Evolutionary conservation across 495 filamentous ascomycete genomes (phyloP), one percentile per base, ranked within the genome.

Genomic region (Niebla homalea): DNA sequence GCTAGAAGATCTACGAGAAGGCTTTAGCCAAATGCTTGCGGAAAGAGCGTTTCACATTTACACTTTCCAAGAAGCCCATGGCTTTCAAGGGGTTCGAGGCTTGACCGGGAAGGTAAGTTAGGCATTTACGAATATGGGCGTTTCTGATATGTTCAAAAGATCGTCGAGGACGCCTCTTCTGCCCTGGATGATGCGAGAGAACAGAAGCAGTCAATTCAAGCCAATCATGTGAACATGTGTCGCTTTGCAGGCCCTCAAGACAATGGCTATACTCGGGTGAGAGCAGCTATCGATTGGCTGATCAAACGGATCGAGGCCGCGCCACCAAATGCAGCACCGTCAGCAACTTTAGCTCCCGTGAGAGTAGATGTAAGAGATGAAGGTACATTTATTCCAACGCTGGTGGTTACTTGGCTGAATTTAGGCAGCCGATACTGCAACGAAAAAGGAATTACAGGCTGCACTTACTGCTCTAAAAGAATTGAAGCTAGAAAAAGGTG

Each of bases 211-310:
- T 26, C 32, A 12, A 48, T 54, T 25, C 50, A 55, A 12, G 36
- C 51, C 7, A 55, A 53, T 22, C 52, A 55, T 32, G 35, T 52
- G n/a, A 32, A 52, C 10, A 55, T 55, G 52, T 52, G 48, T 23
- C 52, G 49, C 3, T 46, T 55, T 23, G 20, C 19, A 3, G 47
- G 26, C 10, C 25, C 25, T 10, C n/a, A 4, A 2, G 51, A 54
- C 32, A 39, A 54, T 16, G 51, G 45, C n/a, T 54, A 54, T 3
- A 32, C 29, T 0, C 0, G 3, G 6, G 29, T 32, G 2, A 32
- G 8, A 12, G 29, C 29, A 32, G 29, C 29, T 2, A 7, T 32
- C 3, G 29, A 32, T 32, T 32, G 29, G 29, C 29, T 32, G 29
- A 32, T 32, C 7, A 32, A 8, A 11, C 4, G 0, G 3, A 32